These are phyloP conservation scores for Colletotrichum incanum DNA, from an alignment of 2,329 filamentous ascomycete genomes.

Conservation along the genomic window DNA sequence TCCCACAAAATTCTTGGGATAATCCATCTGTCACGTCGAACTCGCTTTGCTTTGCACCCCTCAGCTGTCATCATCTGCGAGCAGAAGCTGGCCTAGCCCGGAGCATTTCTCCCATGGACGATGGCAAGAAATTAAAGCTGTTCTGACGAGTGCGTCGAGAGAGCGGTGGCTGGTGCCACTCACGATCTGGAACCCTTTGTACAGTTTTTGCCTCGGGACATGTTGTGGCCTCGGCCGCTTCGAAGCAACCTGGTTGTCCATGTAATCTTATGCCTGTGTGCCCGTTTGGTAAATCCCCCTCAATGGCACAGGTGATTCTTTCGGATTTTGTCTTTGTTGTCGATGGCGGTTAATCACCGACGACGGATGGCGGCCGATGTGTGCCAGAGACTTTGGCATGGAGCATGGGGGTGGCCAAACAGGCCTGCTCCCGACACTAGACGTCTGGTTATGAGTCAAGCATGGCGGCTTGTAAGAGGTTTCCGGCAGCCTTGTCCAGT, in stretches of 20 bases:
- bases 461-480: constrained; percentile 30
- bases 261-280: not conserved
- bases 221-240: constrained; percentile 1
- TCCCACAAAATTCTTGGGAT: constrained; percentile 9
- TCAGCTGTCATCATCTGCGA: constrained; percentile 9
- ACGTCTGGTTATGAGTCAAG: constrained; percentile 41
- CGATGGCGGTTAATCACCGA: constrained; percentile 38
- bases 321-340: constrained; percentile 18
- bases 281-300: not conserved
- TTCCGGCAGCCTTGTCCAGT: constrained; percentile 41
- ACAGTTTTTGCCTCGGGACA: constrained; percentile 1
- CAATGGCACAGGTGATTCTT: not conserved
- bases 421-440: constrained; percentile 37
- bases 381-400: constrained; percentile 13
- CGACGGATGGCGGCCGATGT: constrained; percentile 21
- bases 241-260: not conserved
- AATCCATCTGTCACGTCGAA: not conserved
- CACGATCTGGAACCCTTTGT: not conserved
- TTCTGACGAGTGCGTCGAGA: not conserved
- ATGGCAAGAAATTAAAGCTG: not conserved
- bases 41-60: not conserved
- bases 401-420: constrained; percentile 36
- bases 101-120: not conserved
- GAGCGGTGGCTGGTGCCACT: not conserved
- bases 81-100: not conserved